Conservation (phyloP, 2,329 filamentous ascomycete species). For the Fusarium xyrophilum region DNA sequence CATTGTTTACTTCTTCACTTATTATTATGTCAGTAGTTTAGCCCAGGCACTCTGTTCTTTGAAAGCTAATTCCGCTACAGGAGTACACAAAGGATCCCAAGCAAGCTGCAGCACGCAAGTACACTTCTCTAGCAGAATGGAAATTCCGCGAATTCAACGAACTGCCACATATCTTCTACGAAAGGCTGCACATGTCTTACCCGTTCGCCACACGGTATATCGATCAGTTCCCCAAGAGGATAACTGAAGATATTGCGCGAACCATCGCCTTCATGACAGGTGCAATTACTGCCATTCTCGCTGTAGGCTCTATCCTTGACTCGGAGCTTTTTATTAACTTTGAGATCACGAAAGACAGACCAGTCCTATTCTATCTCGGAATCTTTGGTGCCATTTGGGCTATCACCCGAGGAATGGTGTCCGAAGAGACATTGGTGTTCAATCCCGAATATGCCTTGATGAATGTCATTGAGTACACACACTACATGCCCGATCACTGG, state of each 20-base stretch:
- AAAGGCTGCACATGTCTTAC: conserved; percentile 91
- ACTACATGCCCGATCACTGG: conserved; percentile 91
- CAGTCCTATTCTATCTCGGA: conserved; percentile 88
- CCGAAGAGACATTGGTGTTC: conserved; percentile 87
- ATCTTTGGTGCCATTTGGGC: conserved; percentile 85
- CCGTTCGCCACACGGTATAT: conserved; percentile 92
- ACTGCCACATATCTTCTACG: conserved; percentile 87
- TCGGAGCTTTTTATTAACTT: conserved; percentile 91
- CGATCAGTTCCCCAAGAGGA: conserved; percentile 95
- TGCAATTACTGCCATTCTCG: conserved; percentile 84
- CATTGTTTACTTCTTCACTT: conserved; percentile 90
- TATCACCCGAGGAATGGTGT: conserved; percentile 80
- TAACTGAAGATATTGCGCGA: conserved; percentile 82
- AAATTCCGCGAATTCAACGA: conserved; percentile 99
- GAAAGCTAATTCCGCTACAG: conserved; percentile 49
- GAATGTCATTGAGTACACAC: conserved; percentile 90
- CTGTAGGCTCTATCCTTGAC: conserved; percentile 83
- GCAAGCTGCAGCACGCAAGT: conserved; percentile 80
- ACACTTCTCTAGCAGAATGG: conserved; percentile 94
- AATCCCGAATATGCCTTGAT: conserved; percentile 89
- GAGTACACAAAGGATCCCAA: conserved; percentile 96
- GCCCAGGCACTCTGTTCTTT: too few species aligned
- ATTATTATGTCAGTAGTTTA: conserved; percentile 75
- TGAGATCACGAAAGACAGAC: conserved; percentile 87
- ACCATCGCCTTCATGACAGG: conserved; percentile 90